Conservation (phyloP, 1,284 basidiomycete species). For the Ustilago hordei region DNA sequence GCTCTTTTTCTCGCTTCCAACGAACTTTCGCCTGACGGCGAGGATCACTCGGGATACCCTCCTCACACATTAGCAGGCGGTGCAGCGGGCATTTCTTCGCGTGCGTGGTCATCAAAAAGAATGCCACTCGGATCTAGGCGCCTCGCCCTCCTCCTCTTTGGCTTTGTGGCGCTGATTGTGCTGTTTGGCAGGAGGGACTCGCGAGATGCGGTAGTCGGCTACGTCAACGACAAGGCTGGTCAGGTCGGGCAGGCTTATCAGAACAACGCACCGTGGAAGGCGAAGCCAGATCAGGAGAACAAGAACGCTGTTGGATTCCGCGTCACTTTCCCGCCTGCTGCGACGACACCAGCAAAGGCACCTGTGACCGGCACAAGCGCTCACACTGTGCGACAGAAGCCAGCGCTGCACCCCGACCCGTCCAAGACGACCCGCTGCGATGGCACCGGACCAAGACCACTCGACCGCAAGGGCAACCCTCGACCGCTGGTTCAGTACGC, state of each 20-base stretch:
- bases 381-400: constrained; percentile 45
- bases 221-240: constrained; percentile 51
- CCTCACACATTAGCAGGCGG: constrained; percentile 19
- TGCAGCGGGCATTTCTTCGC: constrained; percentile 16
- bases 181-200: constrained; percentile 49
- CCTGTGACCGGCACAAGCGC: constrained; percentile 30
- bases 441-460: constrained; percentile 27
- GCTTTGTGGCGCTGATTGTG: constrained; percentile 36
- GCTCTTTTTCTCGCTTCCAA: constrained; percentile 33
- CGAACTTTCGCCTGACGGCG: constrained; percentile 34
- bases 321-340: constrained; percentile 3
- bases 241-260: constrained; percentile 42
- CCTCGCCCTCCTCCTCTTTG: constrained; percentile 40
- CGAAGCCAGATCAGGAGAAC: constrained; percentile 16
- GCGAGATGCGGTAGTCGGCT: constrained; percentile 47
- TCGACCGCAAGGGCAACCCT: constrained; percentile 51
- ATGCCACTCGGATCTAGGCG: constrained; percentile 49
- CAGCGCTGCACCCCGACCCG: constrained; percentile 59
- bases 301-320: constrained; percentile 34
- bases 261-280: constrained; percentile 29
- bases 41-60: constrained; percentile 22
- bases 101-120: constrained; percentile 30
- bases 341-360: constrained; percentile 23
- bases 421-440: constrained; percentile 63
- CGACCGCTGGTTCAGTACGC: constrained; percentile 79